These are phyloP conservation scores for Kwoniella newhampshirensis DNA, from an alignment of 768 basidiomycete species.

Conservation along the genomic window DNA sequence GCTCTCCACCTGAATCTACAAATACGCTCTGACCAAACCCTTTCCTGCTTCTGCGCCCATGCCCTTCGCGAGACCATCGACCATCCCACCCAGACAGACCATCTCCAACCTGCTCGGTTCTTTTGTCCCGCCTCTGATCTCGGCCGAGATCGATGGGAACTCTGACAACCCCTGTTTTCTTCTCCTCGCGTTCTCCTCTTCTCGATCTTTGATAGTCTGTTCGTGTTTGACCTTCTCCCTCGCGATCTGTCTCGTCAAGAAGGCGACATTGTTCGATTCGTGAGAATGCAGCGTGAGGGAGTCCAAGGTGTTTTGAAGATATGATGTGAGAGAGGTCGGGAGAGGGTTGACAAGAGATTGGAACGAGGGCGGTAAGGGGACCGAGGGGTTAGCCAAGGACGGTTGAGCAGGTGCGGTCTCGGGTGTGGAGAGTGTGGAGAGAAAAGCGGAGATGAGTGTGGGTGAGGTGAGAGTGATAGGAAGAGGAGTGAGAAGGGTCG, in stretches of 20 bases:
- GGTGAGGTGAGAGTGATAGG: constrained; percentile 82
- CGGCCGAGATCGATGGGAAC: constrained; percentile 81
- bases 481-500: constrained; percentile 79
- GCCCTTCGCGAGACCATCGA: constrained; percentile 79
- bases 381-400: constrained; percentile 18
- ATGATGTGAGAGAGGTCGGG: constrained; percentile 65
- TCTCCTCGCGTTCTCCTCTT: constrained; percentile 79
- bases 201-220: constrained; percentile 73
- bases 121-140: constrained; percentile 77
- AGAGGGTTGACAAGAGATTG: constrained; percentile 70
- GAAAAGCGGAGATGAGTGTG: constrained; percentile 73
- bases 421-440: constrained; percentile 64
- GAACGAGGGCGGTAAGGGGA: constrained; percentile 60
- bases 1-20: constrained; percentile 23
- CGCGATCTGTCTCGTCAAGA: constrained; percentile 80
- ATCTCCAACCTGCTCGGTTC: constrained; percentile 88
- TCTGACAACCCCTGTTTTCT: constrained; percentile 79
- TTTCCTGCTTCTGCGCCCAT: constrained; percentile 64
- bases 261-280: constrained; percentile 89
- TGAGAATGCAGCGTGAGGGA: constrained; percentile 80
- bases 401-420: constrained; percentile 54
- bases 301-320: constrained; percentile 81
- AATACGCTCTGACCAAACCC: constrained; percentile 79
- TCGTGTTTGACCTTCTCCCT: constrained; percentile 80
- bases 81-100: constrained; percentile 78